phyloP scores from a whole-genome alignment of 495 filamentous ascomycete species.

The Penicillium maclennaniae region DNA sequence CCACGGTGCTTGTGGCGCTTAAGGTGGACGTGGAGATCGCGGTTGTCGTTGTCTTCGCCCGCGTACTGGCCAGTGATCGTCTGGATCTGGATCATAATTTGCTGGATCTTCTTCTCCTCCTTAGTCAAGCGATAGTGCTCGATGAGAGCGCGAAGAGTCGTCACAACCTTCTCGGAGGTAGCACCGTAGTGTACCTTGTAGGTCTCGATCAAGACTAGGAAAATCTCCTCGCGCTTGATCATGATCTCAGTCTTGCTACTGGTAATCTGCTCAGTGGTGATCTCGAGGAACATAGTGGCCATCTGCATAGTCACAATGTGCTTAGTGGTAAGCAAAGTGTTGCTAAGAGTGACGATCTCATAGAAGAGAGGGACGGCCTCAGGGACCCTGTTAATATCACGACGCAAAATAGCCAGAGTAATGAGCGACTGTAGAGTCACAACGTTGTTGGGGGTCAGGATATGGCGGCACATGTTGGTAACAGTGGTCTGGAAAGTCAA shows the following conservation, averaged over 20 bases:
- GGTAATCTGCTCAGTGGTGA: slow-evolving; percentile 26
- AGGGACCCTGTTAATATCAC: slow-evolving; percentile 12
- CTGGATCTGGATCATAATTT: slow-evolving; percentile 11
- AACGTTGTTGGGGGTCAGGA: slow-evolving; percentile 20
- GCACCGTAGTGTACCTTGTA: slow-evolving; percentile 36
- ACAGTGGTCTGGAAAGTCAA: slow-evolving; percentile 23
- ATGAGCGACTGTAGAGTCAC: slow-evolving; percentile 29
- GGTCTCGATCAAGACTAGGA: slow-evolving; percentile 32
- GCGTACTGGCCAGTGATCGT: slow-evolving; percentile 13
- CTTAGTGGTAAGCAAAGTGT: slow-evolving; percentile 22
- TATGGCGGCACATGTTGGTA: slow-evolving; percentile 24
- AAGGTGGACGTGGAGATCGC: slow-evolving; percentile 29
- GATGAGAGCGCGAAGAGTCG: slow-evolving; percentile 25
- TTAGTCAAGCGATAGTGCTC: slow-evolving; percentile 32
- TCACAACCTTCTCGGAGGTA: slow-evolving; percentile 28
- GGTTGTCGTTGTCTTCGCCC: slow-evolving; percentile 5
- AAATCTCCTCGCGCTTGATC: slow-evolving; percentile 28
- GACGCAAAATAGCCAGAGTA: slow-evolving; percentile 21
- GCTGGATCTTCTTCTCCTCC: slow-evolving; percentile 22
- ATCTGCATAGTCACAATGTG: slow-evolving; percentile 34
- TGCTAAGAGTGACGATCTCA: slow-evolving; percentile 26
- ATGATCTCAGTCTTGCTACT: slow-evolving; percentile 34
- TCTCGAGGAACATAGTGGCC: slow-evolving; percentile 28
- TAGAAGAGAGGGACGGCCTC: slow-evolving; percentile 20
- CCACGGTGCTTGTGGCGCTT: slow-evolving; percentile 15